Conservation (phyloP, 208 protist species). For the Leishmania aethiopica region DNA sequence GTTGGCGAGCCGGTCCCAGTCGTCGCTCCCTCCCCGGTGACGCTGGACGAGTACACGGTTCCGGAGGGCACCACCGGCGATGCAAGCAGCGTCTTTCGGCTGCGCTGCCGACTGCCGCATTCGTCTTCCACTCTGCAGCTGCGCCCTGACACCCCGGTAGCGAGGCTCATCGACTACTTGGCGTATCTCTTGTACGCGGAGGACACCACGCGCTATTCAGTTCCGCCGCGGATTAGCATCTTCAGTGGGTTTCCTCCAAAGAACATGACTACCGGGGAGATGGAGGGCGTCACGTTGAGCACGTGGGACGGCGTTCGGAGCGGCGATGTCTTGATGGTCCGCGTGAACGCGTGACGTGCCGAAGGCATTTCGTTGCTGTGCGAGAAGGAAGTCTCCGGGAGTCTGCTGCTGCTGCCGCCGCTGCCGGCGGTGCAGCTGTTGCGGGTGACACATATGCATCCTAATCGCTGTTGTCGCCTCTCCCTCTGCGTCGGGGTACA, state of each 20-base stretch:
- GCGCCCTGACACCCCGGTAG: conserved; percentile 54
- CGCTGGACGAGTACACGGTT: conserved; percentile 12
- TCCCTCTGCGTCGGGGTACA: not conserved
- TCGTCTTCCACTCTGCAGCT: conserved; percentile 52
- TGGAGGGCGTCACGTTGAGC: conserved; percentile 34
- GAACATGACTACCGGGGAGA: conserved; percentile 32
- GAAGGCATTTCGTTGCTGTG: not conserved
- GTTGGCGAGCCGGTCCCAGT: conserved; percentile 14
- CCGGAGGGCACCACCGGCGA: conserved; percentile 8
- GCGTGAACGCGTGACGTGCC: conserved; percentile 29
- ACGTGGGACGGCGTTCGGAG: conserved; percentile 52
- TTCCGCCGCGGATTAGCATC: conserved; percentile 39
- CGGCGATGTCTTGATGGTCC: conserved; percentile 68
- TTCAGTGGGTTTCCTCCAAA: conserved; percentile 59
- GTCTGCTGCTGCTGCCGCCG: conserved; percentile 9
- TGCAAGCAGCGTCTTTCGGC: conserved; percentile 33
- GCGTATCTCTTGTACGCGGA: conserved; percentile 57
- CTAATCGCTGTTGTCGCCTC: not conserved
- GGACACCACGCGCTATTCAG: conserved; percentile 40
- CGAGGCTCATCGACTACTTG: conserved; percentile 57
- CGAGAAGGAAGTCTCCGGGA: not conserved
- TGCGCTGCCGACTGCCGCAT: conserved; percentile 69
- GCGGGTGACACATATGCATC: not conserved
- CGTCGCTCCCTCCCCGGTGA: conserved; percentile 15
- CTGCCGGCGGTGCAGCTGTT: not conserved